Percentiles rank a stretch among this genome's conserved stretches.
Conservation (phyloP, 306 rosid genomes). For the Sicyos edulis region DNA sequence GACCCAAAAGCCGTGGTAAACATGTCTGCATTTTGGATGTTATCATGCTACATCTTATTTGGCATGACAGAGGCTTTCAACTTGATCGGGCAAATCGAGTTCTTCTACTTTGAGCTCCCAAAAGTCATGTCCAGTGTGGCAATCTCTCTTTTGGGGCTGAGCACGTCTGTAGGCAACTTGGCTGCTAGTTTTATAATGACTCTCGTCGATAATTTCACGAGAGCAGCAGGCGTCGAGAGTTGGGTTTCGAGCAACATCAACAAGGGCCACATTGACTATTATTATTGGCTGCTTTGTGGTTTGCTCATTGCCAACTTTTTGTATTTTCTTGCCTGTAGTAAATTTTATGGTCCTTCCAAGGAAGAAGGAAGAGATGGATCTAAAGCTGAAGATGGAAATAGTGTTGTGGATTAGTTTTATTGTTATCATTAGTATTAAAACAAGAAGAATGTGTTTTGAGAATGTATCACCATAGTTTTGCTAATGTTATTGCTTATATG, state of each 20-base stretch:
- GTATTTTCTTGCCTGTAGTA: constrained; percentile 23
- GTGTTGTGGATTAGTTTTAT: neutral
- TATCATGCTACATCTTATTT: constrained; percentile 10
- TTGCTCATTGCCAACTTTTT: constrained; percentile 14
- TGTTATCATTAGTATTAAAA: neutral
- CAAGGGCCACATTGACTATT: constrained; percentile 31
- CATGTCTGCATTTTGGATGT: constrained; percentile 30
- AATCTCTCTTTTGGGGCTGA: constrained; percentile 11
- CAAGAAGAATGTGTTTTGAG: neutral
- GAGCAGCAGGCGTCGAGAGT: constrained; percentile 34
- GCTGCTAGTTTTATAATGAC: constrained; percentile 21
- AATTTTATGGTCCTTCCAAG: constrained; percentile 27
- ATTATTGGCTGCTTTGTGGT: constrained; percentile 24
- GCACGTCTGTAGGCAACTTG: constrained; percentile 15
- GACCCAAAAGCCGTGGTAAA: constrained; percentile 26
- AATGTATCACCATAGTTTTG: neutral
- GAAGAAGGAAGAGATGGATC: constrained; percentile 6
- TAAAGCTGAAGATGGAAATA: constrained; percentile 3
- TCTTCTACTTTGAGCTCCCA: constrained; percentile 24
- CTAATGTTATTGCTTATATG: neutral
- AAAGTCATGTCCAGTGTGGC: constrained; percentile 27
- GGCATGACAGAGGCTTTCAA: constrained; percentile 25
- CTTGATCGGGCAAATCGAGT: constrained; percentile 28
- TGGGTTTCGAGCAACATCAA: constrained; percentile 50
- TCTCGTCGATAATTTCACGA: constrained; percentile 22